Percentiles rank a stretch among this genome's conserved stretches.
Evolutionary conservation across 2,329 filamentous ascomycete genomes (phyloP).

Genomic region (Arthrinium phaeospermum): DNA sequence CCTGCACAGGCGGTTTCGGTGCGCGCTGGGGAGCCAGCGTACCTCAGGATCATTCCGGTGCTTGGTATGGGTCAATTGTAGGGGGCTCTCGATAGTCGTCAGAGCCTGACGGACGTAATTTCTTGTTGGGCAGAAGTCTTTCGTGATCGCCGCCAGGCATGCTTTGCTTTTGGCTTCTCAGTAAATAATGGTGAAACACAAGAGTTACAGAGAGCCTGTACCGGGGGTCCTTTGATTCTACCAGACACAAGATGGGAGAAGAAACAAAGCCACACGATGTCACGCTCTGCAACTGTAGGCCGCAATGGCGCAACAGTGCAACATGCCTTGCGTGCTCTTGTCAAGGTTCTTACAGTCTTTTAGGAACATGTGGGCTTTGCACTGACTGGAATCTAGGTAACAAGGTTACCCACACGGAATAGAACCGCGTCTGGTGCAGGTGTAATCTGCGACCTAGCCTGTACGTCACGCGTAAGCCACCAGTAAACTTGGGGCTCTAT

Average conservation of each 20-base stretch:
- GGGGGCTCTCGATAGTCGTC: slow-evolving; percentile 3
- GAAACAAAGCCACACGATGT: background rate
- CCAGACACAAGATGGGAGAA: background rate
- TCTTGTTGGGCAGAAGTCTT: background rate
- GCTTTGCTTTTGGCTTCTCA: background rate
- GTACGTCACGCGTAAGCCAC: background rate
- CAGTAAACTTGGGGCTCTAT: background rate
- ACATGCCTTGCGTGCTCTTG: slow-evolving; percentile 13
- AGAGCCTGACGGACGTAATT: slow-evolving; percentile 6
- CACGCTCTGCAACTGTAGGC: background rate
- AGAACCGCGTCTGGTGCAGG: background rate
- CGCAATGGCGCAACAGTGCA: slow-evolving; percentile 2
- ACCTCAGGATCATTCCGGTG: background rate
- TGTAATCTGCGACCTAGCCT: background rate
- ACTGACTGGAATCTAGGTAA: background rate
- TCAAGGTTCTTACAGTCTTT: slow-evolving; percentile 8
- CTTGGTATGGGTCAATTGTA: background rate
- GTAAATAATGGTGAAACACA: background rate
- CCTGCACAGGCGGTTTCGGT: background rate
- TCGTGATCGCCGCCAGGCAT: background rate
- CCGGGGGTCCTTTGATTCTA: slow-evolving; percentile 9
- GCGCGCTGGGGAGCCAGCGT: background rate
- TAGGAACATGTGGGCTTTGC: background rate
- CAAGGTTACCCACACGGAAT: background rate
- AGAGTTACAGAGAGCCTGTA: background rate